Conservation (phyloP, 257 asterid species). For the Solanum ossicruentum region DNA sequence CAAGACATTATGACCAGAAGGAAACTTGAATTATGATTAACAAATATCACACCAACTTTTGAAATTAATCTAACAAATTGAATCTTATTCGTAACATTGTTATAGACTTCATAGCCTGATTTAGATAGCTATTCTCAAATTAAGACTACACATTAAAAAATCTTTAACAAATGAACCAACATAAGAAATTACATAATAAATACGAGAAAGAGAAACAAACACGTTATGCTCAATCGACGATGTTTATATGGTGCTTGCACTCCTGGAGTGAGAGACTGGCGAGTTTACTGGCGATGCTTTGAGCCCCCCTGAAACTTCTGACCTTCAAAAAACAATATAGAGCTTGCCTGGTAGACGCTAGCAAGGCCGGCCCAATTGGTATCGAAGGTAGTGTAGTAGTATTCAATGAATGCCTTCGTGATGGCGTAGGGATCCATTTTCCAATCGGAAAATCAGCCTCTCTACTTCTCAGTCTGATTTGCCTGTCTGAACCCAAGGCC, state of each 20-base stretch:
- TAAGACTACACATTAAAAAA: too few relatives aligned
- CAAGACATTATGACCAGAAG: too few relatives aligned
- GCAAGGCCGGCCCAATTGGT: slow-evolving; percentile 27
- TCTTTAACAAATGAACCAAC: too few relatives aligned
- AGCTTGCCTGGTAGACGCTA: slow-evolving; percentile 28
- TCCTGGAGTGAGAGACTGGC: slow-evolving; percentile 37
- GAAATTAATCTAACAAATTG: too few relatives aligned
- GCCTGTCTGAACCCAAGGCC: neutral
- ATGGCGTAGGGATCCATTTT: slow-evolving; percentile 42
- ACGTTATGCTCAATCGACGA: neutral
- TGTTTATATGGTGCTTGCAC: slow-evolving; percentile 36
- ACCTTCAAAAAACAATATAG: slow-evolving; percentile 50
- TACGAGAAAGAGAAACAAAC: too few relatives aligned
- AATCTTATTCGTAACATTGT: too few relatives aligned
- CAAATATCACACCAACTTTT: too few relatives aligned
- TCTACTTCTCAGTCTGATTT: neutral
- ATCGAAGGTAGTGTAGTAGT: slow-evolving; percentile 47
- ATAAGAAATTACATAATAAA: too few relatives aligned
- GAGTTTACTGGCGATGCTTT: slow-evolving; percentile 25
- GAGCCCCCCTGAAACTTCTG: slow-evolving; percentile 33
- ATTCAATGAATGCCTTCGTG: slow-evolving; percentile 40
- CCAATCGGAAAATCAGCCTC: neutral
- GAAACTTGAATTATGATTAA: too few relatives aligned
- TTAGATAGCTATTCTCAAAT: too few relatives aligned
- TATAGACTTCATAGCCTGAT: too few relatives aligned